A percentile compares a stretch with the other conserved stretches of the same genome.
Conservation (phyloP, 148 eudicot genomes). For the Nepenthes mirabilis region DNA sequence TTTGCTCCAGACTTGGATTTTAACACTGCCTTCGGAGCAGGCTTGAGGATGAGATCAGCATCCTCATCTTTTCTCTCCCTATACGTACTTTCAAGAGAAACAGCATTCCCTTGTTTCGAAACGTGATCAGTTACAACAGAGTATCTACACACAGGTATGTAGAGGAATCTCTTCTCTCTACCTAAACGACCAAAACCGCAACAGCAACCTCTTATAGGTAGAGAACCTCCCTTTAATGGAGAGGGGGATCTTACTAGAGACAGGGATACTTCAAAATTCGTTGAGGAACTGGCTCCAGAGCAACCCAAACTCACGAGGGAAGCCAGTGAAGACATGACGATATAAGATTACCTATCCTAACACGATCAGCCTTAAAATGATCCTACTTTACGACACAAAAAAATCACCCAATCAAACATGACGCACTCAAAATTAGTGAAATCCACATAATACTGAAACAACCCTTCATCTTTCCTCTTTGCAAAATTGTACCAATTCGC, state of each 20-base stretch:
- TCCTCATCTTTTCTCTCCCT: conserved; percentile 50
- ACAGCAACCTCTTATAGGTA: conserved; percentile 31
- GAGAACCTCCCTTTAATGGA: conserved; percentile 18
- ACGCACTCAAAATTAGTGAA: too few species aligned
- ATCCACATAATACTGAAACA: too few species aligned
- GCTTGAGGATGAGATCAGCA: conserved; percentile 49
- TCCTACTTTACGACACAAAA: too few species aligned
- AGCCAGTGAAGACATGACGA: conserved; percentile 72
- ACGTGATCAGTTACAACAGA: conserved; percentile 61
- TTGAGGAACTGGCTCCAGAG: conserved; percentile 35
- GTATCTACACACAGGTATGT: conserved; percentile 48
- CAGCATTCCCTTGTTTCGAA: conserved; percentile 64
- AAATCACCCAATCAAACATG: too few species aligned
- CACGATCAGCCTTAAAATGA: too few species aligned
- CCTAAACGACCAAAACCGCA: conserved; percentile 40
- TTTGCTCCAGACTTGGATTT: conserved; percentile 33
- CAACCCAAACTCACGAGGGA: conserved; percentile 87
- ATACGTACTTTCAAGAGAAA: conserved; percentile 54
- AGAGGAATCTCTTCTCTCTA: conserved; percentile 29
- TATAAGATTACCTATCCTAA: too few species aligned
- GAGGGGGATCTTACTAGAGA: conserved; percentile 21
- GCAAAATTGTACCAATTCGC: too few species aligned
- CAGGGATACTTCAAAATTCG: conserved; percentile 43
- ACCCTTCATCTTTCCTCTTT: too few species aligned
- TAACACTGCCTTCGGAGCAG: conserved; percentile 67